Evolutionary conservation across 2,329 filamentous ascomycete genomes (phyloP), one percentile per base, ranked within the genome.

Genomic region (Calcarisporium arbuscula): DNA sequence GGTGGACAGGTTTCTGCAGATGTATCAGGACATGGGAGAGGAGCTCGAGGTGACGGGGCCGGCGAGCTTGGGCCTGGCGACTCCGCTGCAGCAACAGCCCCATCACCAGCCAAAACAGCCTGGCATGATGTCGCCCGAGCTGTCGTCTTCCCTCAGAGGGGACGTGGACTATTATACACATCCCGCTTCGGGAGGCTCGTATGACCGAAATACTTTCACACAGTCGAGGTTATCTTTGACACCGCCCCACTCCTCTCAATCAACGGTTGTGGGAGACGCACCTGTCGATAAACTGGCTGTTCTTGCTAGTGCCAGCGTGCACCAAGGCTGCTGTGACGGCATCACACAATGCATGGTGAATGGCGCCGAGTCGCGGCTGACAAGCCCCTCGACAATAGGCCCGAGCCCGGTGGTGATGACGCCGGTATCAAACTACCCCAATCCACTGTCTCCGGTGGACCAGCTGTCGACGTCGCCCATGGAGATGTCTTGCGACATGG

Each of bases 1-100:
- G 36, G 47, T 69, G 15, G 60, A 67, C 17, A 56, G 50, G 36
- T 67, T 64, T 32, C 44, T 67, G 41, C 50, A 53, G 29, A 51
- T 51, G 26, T 61, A 59, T 26, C 53, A 53, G 32, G 52, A 56
- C 36, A 52, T 54, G 25, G 45, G 53, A 34, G 48, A 45, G 16
- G 53, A 56, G 16, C 50, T 48, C 23, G 10, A 25, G 14, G 39
- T 34, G 17, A 32, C 26, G 10, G 20, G 30, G 12, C 35, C 32
- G 19, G 31, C 25, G 45, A 18, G 43, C 41, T 25, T 39, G 19
- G 21, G 43, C 38, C 4, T 28, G 39, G n/a, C 23, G 30, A 22
- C 30, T 30, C 10, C 32, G 21, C 18, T 7, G 17, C 30, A 16
- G 17, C 12, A n/a, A 11, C 3, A 28, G 29, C 33, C 21, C 37